These are phyloP conservation scores for Tricholoma matsutake DNA, from an alignment of 768 basidiomycete species.

Conservation along the genomic window DNA sequence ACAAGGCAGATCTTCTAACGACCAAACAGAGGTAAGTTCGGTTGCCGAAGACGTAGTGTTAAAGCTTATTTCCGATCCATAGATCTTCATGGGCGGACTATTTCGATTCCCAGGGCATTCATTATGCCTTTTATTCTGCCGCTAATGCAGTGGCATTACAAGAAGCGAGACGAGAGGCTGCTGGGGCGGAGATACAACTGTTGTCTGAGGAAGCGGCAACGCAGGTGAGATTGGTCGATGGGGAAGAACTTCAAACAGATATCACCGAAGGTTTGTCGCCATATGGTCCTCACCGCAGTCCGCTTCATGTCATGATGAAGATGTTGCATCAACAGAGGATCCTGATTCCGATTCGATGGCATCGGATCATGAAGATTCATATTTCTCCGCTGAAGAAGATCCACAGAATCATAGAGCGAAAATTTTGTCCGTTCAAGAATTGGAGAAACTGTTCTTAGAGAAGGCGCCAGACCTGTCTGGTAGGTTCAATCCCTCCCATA, in stretches of 20 bases:
- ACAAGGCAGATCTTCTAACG: constrained; percentile 93
- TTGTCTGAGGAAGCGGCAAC: background rate
- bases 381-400: constrained; percentile 55
- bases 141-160: constrained; percentile 84
- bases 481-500: constrained; percentile 22
- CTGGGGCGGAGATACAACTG: constrained; percentile 24
- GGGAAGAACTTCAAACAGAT: constrained; percentile 2
- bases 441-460: constrained; percentile 78
- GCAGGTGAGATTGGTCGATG: background rate
- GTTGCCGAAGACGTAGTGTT: background rate
- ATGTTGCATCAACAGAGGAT: constrained; percentile 15
- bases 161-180: constrained; percentile 58
- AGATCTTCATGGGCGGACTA: constrained; percentile 91
- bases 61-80: constrained; percentile 1
- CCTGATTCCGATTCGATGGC: constrained; percentile 17
- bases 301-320: background rate
- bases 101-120: constrained; percentile 71
- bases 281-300: background rate
- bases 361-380: constrained; percentile 37
- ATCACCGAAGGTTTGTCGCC: background rate
- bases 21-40: constrained; percentile 68
- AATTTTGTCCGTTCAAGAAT: constrained; percentile 81
- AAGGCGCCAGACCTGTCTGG: constrained; percentile 70
- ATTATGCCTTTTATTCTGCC: constrained; percentile 93
- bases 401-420: constrained; percentile 62